A percentile compares a stretch with the other conserved stretches of the same genome.
phyloP scores from a whole-genome alignment of 176 grass and related monocot genomes.

The Avena eriantha region DNA sequence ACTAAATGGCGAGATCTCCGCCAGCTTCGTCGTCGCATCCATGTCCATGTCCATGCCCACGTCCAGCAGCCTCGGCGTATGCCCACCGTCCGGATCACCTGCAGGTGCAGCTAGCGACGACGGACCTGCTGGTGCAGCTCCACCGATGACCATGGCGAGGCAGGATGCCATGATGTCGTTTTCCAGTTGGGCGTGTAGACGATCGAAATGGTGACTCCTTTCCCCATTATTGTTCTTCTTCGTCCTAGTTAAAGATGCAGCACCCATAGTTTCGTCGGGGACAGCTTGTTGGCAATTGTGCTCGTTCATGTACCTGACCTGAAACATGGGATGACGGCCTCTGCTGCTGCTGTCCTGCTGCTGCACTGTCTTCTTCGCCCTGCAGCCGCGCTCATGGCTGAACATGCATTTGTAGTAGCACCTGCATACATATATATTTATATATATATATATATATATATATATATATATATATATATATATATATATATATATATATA shows the following conservation, averaged over 20 bases:
- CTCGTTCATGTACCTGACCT: constrained; percentile 48
- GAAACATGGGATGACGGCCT: constrained; percentile 18
- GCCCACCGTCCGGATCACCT: neutral
- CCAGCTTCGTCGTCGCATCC: neutral
- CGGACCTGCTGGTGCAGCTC: neutral
- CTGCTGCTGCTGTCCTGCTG: neutral
- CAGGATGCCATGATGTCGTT: constrained; percentile 39
- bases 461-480: no score
- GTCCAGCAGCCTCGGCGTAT: neutral
- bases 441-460: no score
- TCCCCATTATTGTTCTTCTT: no score
- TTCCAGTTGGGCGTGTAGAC: neutral
- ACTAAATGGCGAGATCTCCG: neutral
- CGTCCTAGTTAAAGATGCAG: no score
- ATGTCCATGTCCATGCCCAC: neutral
- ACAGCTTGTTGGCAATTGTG: constrained; percentile 20
- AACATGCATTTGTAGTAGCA: constrained; percentile 44
- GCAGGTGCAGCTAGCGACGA: neutral
- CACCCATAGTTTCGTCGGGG: no score
- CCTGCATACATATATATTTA: constrained; percentile 37
- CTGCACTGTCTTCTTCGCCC: constrained; percentile 54
- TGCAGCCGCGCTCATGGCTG: constrained; percentile 30
- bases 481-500: no score
- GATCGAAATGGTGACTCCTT: neutral
- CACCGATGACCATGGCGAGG: constrained; percentile 44